Conservation (phyloP, 2,329 filamentous ascomycete species). For the Fonsecaea multimorphosa region DNA sequence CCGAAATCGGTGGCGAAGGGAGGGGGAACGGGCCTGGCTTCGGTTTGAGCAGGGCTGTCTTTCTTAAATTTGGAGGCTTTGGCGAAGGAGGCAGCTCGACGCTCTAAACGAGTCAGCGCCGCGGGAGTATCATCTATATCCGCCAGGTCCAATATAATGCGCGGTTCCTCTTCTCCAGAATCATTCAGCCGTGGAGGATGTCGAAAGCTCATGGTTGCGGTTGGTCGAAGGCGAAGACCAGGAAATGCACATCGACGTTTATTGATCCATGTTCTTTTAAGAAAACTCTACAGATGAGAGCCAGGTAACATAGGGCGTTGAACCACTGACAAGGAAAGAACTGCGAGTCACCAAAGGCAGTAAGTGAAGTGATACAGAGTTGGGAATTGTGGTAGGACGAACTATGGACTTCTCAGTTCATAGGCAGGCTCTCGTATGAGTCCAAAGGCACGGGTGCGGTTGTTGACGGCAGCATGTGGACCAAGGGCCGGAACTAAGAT, state of each 20-base stretch:
- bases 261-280: background rate
- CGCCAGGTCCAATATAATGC: background rate
- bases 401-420: background rate
- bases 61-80: background rate
- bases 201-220: constrained; percentile 25
- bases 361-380: background rate
- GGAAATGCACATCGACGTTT: background rate
- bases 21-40: background rate
- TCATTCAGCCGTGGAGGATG: constrained; percentile 20
- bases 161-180: constrained; percentile 8
- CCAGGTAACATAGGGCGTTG: background rate
- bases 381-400: background rate
- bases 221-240: background rate
- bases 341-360: background rate
- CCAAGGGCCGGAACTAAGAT: background rate
- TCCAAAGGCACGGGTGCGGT: too few relatives aligned
- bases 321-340: background rate
- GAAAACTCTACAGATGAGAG: background rate
- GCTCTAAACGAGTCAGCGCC: background rate
- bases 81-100: background rate
- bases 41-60: background rate
- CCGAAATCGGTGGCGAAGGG: constrained; percentile 34
- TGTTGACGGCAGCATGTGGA: background rate
- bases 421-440: too few relatives aligned
- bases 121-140: background rate